These are phyloP conservation scores for Phialophora chinensis DNA, from an alignment of 2,329 filamentous ascomycete genomes.

Conservation along the genomic window DNA sequence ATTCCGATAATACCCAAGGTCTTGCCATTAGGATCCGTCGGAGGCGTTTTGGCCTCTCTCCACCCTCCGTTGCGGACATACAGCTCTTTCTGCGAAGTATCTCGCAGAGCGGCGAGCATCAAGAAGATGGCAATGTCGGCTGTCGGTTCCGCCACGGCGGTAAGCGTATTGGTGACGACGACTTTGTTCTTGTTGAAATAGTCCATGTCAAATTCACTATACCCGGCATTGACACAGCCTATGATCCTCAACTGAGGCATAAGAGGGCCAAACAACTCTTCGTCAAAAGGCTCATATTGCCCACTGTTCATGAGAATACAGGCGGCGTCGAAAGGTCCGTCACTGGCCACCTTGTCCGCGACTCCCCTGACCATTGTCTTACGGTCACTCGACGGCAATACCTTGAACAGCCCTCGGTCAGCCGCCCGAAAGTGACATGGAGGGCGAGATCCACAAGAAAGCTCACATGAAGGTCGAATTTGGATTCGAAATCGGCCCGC, in stretches of 20 bases:
- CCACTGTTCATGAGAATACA: slow-evolving; percentile 57
- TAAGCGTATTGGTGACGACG: slow-evolving; percentile 61
- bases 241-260: slow-evolving; percentile 54
- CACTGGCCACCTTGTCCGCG: neutral
- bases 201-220: slow-evolving; percentile 70
- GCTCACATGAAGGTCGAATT: neutral
- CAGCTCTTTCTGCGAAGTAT: slow-evolving; percentile 51
- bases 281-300: slow-evolving; percentile 57
- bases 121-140: slow-evolving; percentile 59
- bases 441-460: no score
- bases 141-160: slow-evolving; percentile 61
- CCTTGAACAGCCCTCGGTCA: neutral
- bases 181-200: slow-evolving; percentile 65
- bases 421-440: neutral
- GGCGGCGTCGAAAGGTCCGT: slow-evolving; percentile 54
- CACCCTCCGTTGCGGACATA: slow-evolving; percentile 44
- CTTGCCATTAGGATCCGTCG: neutral
- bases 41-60: neutral
- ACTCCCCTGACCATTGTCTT: neutral
- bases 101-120: slow-evolving; percentile 54
- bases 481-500: neutral
- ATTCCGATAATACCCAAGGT: neutral
- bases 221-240: slow-evolving; percentile 49
- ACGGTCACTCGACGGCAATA: neutral
- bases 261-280: slow-evolving; percentile 51